Percentiles rank a stretch among this genome's conserved stretches.
phyloP scores from a whole-genome alignment of 2,329 filamentous ascomycete genomes.

The Penicillium oxalicum region DNA sequence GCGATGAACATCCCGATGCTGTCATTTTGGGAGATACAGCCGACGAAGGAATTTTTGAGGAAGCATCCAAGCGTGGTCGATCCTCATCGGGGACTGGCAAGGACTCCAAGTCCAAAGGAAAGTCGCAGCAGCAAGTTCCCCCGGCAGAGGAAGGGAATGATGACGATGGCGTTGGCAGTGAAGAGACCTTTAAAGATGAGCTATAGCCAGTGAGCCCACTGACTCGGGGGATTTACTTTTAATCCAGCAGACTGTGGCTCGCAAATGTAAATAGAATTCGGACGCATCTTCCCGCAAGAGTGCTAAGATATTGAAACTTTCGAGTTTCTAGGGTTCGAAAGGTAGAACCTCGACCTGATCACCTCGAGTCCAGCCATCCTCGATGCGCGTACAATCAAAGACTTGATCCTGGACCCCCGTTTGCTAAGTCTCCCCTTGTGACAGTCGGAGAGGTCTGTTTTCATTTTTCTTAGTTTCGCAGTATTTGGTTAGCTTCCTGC shows the following conservation, averaged over 20 bases:
- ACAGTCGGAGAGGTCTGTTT: too few relatives aligned
- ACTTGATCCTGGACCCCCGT: too few relatives aligned
- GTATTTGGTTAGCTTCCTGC: slow-evolving; percentile 18
- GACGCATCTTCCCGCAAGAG: too few relatives aligned
- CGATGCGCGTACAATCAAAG: too few relatives aligned
- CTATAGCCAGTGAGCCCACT: slow-evolving; percentile 22
- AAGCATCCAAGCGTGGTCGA: slow-evolving; percentile 20
- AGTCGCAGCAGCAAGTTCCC: too few relatives aligned
- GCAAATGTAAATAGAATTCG: too few relatives aligned
- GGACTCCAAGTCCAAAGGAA: slow-evolving; percentile 1
- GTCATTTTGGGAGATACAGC: slow-evolving; percentile 10
- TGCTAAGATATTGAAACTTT: too few relatives aligned
- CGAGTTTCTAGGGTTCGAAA: too few relatives aligned
- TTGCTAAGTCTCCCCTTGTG: too few relatives aligned
- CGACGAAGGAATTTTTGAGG: slow-evolving; percentile 11
- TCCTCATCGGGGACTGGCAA: slow-evolving; percentile 7
- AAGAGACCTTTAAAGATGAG: slow-evolving; percentile 39
- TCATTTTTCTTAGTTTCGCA: slow-evolving; percentile 2
- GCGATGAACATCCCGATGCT: slow-evolving; percentile 6
- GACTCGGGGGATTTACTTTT: not conserved
- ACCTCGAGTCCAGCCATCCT: too few relatives aligned
- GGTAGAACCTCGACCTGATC: too few relatives aligned
- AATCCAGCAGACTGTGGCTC: too few relatives aligned
- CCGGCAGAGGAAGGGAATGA: not conserved
- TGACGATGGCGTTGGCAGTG: slow-evolving; percentile 23